Conservation (phyloP, 768 basidiomycete genomes). For the Lactarius akahatsu region DNA sequence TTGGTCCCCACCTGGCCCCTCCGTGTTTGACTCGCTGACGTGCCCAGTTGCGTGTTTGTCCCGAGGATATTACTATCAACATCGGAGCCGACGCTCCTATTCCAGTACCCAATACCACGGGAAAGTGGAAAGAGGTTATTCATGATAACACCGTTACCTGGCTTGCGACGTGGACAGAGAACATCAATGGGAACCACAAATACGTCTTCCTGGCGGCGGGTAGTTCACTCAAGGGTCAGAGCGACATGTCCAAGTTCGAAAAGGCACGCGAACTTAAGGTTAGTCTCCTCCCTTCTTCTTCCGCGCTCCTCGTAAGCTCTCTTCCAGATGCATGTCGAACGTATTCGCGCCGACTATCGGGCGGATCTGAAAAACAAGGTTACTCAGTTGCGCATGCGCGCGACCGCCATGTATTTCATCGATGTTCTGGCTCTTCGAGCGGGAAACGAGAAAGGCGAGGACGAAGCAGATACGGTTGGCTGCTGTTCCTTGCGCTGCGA, state of each 20-base stretch:
- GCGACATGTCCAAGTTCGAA: slow-evolving; percentile 97
- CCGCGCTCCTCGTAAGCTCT: slow-evolving; percentile 13
- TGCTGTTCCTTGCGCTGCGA: slow-evolving; percentile 97
- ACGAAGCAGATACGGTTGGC: slow-evolving; percentile 98
- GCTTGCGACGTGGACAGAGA: slow-evolving; percentile 99
- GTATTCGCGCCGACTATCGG: slow-evolving; percentile 86
- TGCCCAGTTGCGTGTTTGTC: slow-evolving; percentile 74
- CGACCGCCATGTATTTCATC: slow-evolving; percentile 99
- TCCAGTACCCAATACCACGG: slow-evolving; percentile 89
- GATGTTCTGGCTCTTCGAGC: slow-evolving; percentile 96
- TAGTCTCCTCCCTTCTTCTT: slow-evolving; percentile 8
- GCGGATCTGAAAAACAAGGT: slow-evolving; percentile 83
- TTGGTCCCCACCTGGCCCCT: slow-evolving; percentile 33
- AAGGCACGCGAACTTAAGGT: slow-evolving; percentile 97
- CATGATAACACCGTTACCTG: slow-evolving; percentile 98
- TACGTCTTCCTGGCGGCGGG: slow-evolving; percentile 99
- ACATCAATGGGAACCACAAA: slow-evolving; percentile 92
- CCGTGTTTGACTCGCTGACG: slow-evolving; percentile 5
- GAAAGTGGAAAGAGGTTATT: slow-evolving; percentile 83
- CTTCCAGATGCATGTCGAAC: slow-evolving; percentile 79
- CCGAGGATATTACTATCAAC: slow-evolving; percentile 96
- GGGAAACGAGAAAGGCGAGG: slow-evolving; percentile 99
- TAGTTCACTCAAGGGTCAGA: slow-evolving; percentile 96
- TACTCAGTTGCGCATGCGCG: slow-evolving; percentile 93
- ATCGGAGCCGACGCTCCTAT: slow-evolving; percentile 74